Evolutionary conservation across 2,329 filamentous ascomycete genomes (phyloP), one percentile per base, ranked within the genome.

Genomic region (Epichloe uncinata): DNA sequence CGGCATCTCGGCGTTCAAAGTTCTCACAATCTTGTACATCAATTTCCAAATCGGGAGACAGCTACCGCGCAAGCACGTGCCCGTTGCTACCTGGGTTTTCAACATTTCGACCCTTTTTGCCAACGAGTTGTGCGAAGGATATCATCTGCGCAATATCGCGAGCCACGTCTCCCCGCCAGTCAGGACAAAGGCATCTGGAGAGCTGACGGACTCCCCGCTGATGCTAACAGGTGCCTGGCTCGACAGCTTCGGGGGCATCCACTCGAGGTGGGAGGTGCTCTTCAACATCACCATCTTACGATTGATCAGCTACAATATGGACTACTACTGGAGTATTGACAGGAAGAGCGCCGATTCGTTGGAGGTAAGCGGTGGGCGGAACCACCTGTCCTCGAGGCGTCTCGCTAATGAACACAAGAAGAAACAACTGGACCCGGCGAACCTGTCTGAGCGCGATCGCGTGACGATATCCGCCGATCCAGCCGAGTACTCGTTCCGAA

Each of bases 231-330:
- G 82, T 7, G 70, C 73, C 42, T 85, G 79, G 71, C 70, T 97
- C 15, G 93, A 98, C 66, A 73, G 75, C 48, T 84, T 84, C 56
- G 82, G 87, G 7, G 93, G 93, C 0, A 70, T 98, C n/a, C 82
- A 95, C 63, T 74, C 84, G 0, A 79, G 91, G 52, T 98, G 93
- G 93, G 88, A 97, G 64, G 82, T 98, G n/a, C 75, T 96, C 5
- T 98, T 98, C 75, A 98, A 98, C 61, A 81, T 98, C 54, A 96
- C 91, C 3, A 84, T 97, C 26, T 71, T 98, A 50, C 83, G 93
- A 5, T 73, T 97, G 45, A 89, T 98, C 59, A 96, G 91, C 64
- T 98, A 95, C 75, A 97, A 97, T 65, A 68, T 98, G 62, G 93
- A 98, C 67, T 90, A 95, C 64, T 91, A 95, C 65, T 98, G 93